Evolutionary conservation across 1,139 yeast genomes (phyloP).

Genomic region (Yamadazyma friedrichii): DNA sequence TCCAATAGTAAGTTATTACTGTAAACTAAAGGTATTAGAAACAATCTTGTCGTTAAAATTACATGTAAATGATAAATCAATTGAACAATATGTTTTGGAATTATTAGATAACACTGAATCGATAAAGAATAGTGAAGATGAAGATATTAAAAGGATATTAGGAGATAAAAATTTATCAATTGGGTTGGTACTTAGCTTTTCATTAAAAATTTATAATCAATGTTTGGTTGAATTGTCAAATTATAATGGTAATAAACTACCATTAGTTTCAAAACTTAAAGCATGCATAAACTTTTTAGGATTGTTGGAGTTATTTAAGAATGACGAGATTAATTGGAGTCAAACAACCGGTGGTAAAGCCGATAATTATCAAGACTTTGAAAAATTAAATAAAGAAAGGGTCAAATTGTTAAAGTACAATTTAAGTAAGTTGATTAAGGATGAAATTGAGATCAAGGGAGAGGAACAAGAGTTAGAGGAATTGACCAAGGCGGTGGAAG

Average conservation of each 20-base stretch:
- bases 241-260: slow-evolving; percentile 27
- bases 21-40: slow-evolving; percentile 64
- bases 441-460: slow-evolving; percentile 30
- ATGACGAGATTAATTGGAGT: slow-evolving; percentile 30
- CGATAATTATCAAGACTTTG: slow-evolving; percentile 24
- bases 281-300: slow-evolving; percentile 39
- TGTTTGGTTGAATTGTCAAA: slow-evolving; percentile 30
- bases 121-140: slow-evolving; percentile 44
- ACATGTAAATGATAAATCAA: slow-evolving; percentile 51
- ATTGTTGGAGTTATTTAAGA: slow-evolving; percentile 28
- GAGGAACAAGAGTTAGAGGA: slow-evolving; percentile 29
- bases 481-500: slow-evolving; percentile 4
- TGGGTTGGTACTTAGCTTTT: slow-evolving; percentile 60
- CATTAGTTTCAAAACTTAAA: slow-evolving; percentile 30
- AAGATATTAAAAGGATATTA: slow-evolving; percentile 40
- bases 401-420: slow-evolving; percentile 40
- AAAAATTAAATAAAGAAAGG: slow-evolving; percentile 30
- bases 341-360: slow-evolving; percentile 36
- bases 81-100: slow-evolving; percentile 55
- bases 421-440: slow-evolving; percentile 39
- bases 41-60: slow-evolving; percentile 56
- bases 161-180: slow-evolving; percentile 57
- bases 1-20: slow-evolving; percentile 58
- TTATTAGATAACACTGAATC: slow-evolving; percentile 66
- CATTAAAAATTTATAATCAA: slow-evolving; percentile 58